These are phyloP conservation scores for Cephalotrichum gorgonifer DNA, from an alignment of 2,329 filamentous ascomycete species.

Conservation along the genomic window DNA sequence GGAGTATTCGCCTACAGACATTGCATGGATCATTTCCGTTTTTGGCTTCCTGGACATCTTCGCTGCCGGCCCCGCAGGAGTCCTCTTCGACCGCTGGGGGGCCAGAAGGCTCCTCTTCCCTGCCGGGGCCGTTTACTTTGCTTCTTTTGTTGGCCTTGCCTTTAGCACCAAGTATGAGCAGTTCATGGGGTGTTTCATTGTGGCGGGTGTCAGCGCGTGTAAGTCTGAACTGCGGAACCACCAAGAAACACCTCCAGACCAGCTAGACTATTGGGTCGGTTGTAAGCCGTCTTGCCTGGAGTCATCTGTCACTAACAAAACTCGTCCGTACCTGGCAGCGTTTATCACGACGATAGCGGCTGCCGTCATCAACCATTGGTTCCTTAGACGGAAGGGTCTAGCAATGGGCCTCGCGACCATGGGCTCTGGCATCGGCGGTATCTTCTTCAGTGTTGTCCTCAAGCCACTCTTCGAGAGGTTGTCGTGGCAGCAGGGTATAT, in stretches of 20 bases:
- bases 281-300: no score
- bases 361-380: slow-evolving; percentile 69
- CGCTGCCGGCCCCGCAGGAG: slow-evolving; percentile 70
- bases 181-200: slow-evolving; percentile 17
- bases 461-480: slow-evolving; percentile 32
- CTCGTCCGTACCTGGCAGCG: slow-evolving; percentile 41
- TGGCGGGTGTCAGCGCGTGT: slow-evolving; percentile 50
- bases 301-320: neutral
- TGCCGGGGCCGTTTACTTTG: slow-evolving; percentile 13
- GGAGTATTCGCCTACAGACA: slow-evolving; percentile 51
- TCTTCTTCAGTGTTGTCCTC: slow-evolving; percentile 45
- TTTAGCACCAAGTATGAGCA: slow-evolving; percentile 16
- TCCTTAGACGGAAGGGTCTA: slow-evolving; percentile 60
- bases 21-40: slow-evolving; percentile 78
- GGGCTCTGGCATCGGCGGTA: slow-evolving; percentile 59
- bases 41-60: slow-evolving; percentile 77
- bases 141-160: slow-evolving; percentile 15
- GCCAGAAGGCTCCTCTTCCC: slow-evolving; percentile 44
- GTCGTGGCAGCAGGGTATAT: slow-evolving; percentile 38
- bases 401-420: slow-evolving; percentile 70
- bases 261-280: no score
- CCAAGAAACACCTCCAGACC: no score
- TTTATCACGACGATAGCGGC: slow-evolving; percentile 71
- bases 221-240: no score
- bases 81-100: slow-evolving; percentile 69